Base-by-base conservation (phyloP, 371 early-diverging fungal species). In the Blakeslea trispora region DNA sequence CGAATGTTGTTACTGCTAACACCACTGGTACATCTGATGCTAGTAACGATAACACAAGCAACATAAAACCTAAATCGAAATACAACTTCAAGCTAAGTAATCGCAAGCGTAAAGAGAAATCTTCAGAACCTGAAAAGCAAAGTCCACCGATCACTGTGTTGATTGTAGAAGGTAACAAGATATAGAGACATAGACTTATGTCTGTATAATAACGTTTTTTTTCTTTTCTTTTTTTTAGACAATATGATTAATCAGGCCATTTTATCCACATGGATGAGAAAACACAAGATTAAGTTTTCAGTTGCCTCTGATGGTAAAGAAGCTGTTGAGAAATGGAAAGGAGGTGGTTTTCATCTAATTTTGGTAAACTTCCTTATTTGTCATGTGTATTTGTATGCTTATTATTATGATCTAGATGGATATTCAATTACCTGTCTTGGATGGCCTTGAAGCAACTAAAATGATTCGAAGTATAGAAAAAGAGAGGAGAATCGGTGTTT, bases 381-480 rank as follows among this genome's bases (percentile, higher is more conserved):
- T n/a, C n/a, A n/a, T n/a, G 10, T 32, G 32, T 32, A 40, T 39
- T 24, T 31, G 17, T n/a, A n/a, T n/a, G n/a, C n/a, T n/a, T n/a
- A n/a, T n/a, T n/a, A n/a, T n/a, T n/a, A n/a, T n/a, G n/a, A n/a
- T n/a, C n/a, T 68, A 87, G 81, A 90, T 91, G 90, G 93, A 93
- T 69, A 86, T 93, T 60, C 86, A 90, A 67, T 77, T 93, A 59
- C 91, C 91, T 6, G 84, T 88, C 1, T 87, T 91, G 89, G 85
- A 88, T 59, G 93, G 93, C 51, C 87, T 93, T 21, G 81, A 85
- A 53, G 90, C 90, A 3, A 91, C 93, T 2, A 81, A 85, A 17
- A 78, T 73, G 67, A 93, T 91, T 46, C 83, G 91, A 31, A 66
- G 68, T 0, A 51, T 89, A 52, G 93, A 91, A 66, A 80, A 79